These are phyloP conservation scores for Zoysia japonica DNA, from an alignment of 176 grass and related monocot genomes.

Conservation along the genomic window DNA sequence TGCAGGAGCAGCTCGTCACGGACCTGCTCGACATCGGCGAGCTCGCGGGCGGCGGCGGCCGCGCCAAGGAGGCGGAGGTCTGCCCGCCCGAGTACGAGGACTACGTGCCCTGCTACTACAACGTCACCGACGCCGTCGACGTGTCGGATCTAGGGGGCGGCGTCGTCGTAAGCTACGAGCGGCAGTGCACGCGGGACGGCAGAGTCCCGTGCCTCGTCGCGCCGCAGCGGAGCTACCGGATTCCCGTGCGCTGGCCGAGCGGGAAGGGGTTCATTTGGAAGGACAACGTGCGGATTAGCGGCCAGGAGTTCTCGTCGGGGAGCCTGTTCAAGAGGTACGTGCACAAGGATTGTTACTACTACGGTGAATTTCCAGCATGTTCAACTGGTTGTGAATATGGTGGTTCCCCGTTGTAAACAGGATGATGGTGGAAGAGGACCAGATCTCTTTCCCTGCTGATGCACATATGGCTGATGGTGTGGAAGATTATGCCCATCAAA, in stretches of 20 bases:
- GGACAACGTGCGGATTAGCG: conserved; percentile 94
- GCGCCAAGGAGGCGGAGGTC: conserved; percentile 66
- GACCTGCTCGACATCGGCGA: conserved; percentile 85
- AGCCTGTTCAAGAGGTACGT: conserved; percentile 89
- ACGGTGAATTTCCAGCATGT: conserved; percentile 8
- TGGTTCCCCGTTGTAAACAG: conserved; percentile 49
- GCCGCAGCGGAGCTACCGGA: conserved; percentile 75
- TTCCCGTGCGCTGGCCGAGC: conserved; percentile 88
- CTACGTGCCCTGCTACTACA: conserved; percentile 95
- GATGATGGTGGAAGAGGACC: conserved; percentile 99
- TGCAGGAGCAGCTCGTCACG: conserved; percentile 83
- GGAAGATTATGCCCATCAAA: conserved; percentile 95
- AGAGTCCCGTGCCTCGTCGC: conserved; percentile 63
- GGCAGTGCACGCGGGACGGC: conserved; percentile 59
- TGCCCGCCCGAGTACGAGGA: conserved; percentile 68
- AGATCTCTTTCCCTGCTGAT: conserved; percentile 89
- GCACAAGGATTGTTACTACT: background rate
- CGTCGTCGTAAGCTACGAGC: conserved; percentile 63
- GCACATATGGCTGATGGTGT: conserved; percentile 89
- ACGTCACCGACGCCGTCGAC: conserved; percentile 76
- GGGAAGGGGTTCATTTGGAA: conserved; percentile 98
- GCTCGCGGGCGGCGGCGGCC: conserved; percentile 68
- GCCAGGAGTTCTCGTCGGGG: conserved; percentile 94
- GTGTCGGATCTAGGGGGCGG: conserved; percentile 62
- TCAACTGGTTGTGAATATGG: conserved; percentile 26